A percentile compares a stretch with the other conserved stretches of the same genome.
Conservation (phyloP, 371 early-diverging fungal genomes). For the Chytridiales sp. region DNA sequence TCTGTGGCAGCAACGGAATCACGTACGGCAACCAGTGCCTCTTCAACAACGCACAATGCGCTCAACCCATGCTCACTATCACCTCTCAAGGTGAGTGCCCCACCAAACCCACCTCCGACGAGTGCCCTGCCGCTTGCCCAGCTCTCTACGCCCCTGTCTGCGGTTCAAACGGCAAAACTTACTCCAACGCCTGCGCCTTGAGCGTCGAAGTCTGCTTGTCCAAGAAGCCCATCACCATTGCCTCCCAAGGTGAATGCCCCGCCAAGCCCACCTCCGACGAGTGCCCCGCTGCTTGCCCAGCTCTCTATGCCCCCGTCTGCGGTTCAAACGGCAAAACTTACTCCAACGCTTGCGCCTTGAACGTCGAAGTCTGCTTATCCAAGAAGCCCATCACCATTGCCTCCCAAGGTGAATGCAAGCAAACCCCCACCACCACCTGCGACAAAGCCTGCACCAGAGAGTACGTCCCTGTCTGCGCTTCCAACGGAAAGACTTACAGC, state of each 20-base stretch:
- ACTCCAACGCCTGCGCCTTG: too few relatives aligned
- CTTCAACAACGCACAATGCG: constrained; percentile 3
- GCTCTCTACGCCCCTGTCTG: not conserved
- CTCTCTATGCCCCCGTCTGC: constrained; percentile 7
- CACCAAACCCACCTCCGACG: too few relatives aligned
- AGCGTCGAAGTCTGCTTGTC: too few relatives aligned
- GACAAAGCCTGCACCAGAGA: too few relatives aligned
- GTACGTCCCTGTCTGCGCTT: constrained; percentile 3
- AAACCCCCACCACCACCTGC: too few relatives aligned
- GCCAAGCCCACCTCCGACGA: too few relatives aligned
- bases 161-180: not conserved
- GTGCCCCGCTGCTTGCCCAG: too few relatives aligned
- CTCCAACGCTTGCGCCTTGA: not conserved
- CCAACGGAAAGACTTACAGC: not conserved
- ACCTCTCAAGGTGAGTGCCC: not conserved
- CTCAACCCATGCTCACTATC: not conserved
- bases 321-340: constrained; percentile 3
- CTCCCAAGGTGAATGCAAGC: too few relatives aligned
- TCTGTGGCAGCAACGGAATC: constrained; percentile 4
- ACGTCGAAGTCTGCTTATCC: too few relatives aligned
- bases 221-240: too few relatives aligned
- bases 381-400: too few relatives aligned
- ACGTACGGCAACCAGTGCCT: not conserved
- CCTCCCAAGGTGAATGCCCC: too few relatives aligned
- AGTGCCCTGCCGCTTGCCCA: not conserved